phyloP scores from a whole-genome alignment of 73 alveolate species.

The Tetrahymena malaccensis region DNA sequence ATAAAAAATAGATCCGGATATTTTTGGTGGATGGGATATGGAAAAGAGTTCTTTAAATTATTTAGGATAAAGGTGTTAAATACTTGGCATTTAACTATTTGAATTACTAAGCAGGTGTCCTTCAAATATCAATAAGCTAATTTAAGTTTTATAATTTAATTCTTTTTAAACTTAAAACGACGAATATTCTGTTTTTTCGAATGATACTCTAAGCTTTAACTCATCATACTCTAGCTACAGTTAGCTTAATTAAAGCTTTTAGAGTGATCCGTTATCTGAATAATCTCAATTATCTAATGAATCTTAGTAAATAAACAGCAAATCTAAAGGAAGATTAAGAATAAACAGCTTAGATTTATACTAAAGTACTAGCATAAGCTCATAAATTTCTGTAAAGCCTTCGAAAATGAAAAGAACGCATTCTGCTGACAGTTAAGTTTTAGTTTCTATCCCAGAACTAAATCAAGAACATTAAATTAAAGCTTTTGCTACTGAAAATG shows the following conservation, averaged over 20 bases:
- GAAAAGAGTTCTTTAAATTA: constrained; percentile 15
- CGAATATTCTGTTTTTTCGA: background rate
- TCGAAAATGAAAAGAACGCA: background rate
- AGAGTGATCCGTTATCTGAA: background rate
- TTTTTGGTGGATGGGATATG: constrained; percentile 16
- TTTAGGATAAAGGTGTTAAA: constrained; percentile 3
- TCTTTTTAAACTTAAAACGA: background rate
- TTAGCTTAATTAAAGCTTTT: background rate
- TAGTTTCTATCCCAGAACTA: background rate
- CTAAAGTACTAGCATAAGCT: background rate
- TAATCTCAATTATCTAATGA: background rate
- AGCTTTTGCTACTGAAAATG: background rate
- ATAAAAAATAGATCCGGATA: constrained; percentile 11
- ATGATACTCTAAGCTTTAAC: background rate
- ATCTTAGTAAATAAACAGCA: background rate
- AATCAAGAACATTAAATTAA: background rate
- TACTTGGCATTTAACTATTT: background rate
- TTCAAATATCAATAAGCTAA: background rate
- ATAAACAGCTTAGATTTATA: background rate
- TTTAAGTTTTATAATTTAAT: constrained; percentile 11
- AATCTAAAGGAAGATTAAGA: background rate
- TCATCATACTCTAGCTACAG: background rate
- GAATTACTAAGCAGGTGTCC: constrained; percentile 10
- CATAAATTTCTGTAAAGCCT: background rate
- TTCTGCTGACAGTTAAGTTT: background rate